These are phyloP conservation scores for Dendrobium nobile DNA, from an alignment of 106 monocot species.

Conservation along the genomic window DNA sequence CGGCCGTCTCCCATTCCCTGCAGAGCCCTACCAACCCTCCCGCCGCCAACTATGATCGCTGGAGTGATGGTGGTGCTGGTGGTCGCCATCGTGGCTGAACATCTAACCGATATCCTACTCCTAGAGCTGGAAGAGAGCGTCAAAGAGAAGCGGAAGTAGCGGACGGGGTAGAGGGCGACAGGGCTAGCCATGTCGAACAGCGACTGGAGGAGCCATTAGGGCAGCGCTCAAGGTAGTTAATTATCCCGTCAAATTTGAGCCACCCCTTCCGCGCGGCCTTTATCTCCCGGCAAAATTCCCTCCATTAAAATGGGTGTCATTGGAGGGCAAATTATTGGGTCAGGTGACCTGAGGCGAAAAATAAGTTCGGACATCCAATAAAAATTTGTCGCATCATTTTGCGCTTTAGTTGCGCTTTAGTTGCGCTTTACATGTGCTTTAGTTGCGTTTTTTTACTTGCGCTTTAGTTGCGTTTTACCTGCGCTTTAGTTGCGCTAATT, in stretches of 20 bases:
- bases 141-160: not conserved
- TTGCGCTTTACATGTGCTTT: too few species aligned
- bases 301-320: too few species aligned
- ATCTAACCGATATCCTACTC: conserved; percentile 5
- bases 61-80: conserved; percentile 27
- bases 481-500: too few species aligned
- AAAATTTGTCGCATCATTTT: too few species aligned
- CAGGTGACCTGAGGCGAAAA: too few species aligned
- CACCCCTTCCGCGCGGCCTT: not conserved
- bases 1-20: conserved; percentile 44
- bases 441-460: too few species aligned
- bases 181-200: not conserved
- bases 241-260: not conserved
- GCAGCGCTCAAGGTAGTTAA: too few species aligned
- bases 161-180: not conserved
- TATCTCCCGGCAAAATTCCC: not conserved
- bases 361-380: too few species aligned
- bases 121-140: not conserved
- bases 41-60: conserved; percentile 77
- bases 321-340: too few species aligned
- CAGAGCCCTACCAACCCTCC: conserved; percentile 56
- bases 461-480: too few species aligned
- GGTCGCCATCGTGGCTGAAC: conserved; percentile 13
- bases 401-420: too few species aligned
- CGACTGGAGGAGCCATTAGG: not conserved